These are phyloP conservation scores for Aegle marmelos DNA, from an alignment of 345 rosid species.

Conservation along the genomic window DNA sequence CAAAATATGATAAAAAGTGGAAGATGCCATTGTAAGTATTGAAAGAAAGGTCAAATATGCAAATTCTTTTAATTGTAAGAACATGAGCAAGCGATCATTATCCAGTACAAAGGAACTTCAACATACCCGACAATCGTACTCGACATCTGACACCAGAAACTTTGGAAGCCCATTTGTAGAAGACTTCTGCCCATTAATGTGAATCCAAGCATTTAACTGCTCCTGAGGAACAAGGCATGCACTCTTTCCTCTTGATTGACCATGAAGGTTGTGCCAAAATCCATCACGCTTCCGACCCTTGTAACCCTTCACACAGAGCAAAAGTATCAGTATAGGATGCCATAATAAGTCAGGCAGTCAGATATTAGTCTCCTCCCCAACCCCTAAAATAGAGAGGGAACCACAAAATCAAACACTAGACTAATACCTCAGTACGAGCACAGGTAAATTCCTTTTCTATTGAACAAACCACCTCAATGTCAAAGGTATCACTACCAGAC, in stretches of 20 bases:
- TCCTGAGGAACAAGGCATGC: slow-evolving; percentile 51
- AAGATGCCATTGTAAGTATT: background rate
- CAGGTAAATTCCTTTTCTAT: slow-evolving; percentile 32
- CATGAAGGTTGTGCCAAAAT: slow-evolving; percentile 28
- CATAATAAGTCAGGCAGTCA: background rate
- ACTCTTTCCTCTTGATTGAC: slow-evolving; percentile 30
- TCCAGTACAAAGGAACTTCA: slow-evolving; percentile 2
- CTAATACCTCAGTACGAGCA: slow-evolving; percentile 51
- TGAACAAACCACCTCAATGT: slow-evolving; percentile 17
- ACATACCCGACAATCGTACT: slow-evolving; percentile 45
- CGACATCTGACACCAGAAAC: slow-evolving; percentile 29
- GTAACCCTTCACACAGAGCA: slow-evolving; percentile 35
- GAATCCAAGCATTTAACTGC: slow-evolving; percentile 59
- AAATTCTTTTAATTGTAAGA: background rate
- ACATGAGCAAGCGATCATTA: background rate
- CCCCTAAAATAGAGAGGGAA: background rate
- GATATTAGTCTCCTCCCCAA: background rate
- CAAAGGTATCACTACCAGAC: slow-evolving; percentile 16
- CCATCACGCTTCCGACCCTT: slow-evolving; percentile 54
- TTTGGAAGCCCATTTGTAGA: slow-evolving; percentile 27
- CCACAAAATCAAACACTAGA: background rate
- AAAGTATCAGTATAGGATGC: background rate
- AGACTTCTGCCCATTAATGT: slow-evolving; percentile 53
- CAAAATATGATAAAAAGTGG: background rate
- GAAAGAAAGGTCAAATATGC: background rate